Conservation (phyloP, 495 filamentous ascomycete genomes). For the Cercophora newfieldiana region DNA sequence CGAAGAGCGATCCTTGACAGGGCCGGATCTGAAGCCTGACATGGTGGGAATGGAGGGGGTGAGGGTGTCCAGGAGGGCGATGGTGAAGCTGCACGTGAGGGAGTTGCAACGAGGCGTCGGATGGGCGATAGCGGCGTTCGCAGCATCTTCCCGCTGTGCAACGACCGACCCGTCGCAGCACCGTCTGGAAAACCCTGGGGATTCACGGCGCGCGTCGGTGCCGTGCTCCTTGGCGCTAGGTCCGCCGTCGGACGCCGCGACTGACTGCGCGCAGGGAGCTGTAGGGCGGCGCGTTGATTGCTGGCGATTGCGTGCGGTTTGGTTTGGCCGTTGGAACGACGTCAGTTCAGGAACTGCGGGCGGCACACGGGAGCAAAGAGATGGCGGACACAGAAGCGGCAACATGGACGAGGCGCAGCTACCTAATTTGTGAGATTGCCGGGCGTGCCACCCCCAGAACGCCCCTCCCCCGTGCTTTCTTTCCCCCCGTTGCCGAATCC, state of each 20-base stretch:
- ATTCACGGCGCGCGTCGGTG: background rate
- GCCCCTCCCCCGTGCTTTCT: background rate
- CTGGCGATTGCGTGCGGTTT: background rate
- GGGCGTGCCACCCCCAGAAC: background rate
- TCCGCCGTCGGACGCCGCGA: background rate
- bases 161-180: no score
- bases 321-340: background rate
- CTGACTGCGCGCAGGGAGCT: background rate
- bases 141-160: constrained; percentile 12
- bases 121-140: background rate
- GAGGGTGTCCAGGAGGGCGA: background rate
- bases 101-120: constrained; percentile 10
- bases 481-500: background rate
- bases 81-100: constrained; percentile 4
- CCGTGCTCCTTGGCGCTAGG: background rate
- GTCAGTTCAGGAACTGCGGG: background rate
- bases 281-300: background rate
- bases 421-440: background rate
- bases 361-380: background rate
- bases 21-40: background rate
- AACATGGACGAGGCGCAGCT: constrained; percentile 7
- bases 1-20: background rate
- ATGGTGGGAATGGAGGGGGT: background rate
- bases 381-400: background rate
- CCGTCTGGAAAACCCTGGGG: no score